Base-by-base conservation (phyloP, 495 filamentous ascomycete species). In the Lophiotrema nucula region DNA sequence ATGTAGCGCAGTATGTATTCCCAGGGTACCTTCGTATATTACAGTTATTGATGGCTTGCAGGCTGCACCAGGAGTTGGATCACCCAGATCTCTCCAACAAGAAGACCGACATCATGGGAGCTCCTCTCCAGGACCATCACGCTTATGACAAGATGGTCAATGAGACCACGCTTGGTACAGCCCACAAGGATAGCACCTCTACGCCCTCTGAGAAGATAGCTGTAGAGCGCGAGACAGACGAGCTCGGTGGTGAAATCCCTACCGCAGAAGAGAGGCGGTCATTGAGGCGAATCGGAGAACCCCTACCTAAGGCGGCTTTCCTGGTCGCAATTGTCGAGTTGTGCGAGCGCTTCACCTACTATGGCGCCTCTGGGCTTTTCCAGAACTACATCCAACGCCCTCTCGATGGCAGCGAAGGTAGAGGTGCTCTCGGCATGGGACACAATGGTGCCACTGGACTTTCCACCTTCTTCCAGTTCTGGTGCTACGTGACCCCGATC, bases 321-420 rank as follows among this genome's bases (percentile, higher is more conserved):
- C 69, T 85, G 42, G 80, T 88, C 22, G 81, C 80, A 3, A 49
- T 83, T 35, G 78, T 87, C 50, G 85, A 87, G 61, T 59, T 87
- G 38, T 82, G 81, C 65, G 85, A 88, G 73, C 80, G 85, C 54
- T 87, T 87, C 67, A 79, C 81, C 57, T 88, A 83, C 76, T 86
- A 86, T 69, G 83, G 84, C 48, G 75, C 83, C 19, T 69, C 69
- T 12, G 76, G 73, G 3, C 72, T 74, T 33, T 79, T 79, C 58
- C 76, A 84, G 68, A 84, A 84, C 70, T 86, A 86, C 58, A 74
- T 85, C 58, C 72, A 78, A 49, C 74, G 76, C 22, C 73, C 73
- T 24, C 56, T 75, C 47, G 77, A 77, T 33, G 74, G 56, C 11
- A 62, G 54, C 28, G 18, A 45, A 26, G 59, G 64, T 11, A 56